Conservation (phyloP, 495 filamentous ascomycete genomes). For the Cercophora newfieldiana region DNA sequence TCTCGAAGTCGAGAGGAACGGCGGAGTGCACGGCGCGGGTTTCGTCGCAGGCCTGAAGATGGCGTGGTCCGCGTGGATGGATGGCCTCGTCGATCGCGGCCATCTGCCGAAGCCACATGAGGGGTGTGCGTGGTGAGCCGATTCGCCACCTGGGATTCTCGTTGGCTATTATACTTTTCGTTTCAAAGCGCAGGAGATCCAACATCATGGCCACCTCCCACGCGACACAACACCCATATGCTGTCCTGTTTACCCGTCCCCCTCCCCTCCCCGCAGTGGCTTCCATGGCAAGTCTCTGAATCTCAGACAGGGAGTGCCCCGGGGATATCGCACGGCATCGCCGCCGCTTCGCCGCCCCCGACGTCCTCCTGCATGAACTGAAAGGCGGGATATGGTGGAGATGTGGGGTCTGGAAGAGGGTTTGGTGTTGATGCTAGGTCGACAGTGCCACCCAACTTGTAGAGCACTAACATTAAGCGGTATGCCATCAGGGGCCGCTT, state of each 20-base stretch:
- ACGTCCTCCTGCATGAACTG: neutral
- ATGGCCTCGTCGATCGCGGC: constrained; percentile 5
- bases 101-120: constrained; percentile 6
- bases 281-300: neutral
- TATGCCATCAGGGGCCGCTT: neutral
- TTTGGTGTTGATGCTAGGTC: neutral
- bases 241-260: neutral
- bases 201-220: neutral
- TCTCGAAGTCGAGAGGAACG: neutral
- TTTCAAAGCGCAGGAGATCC: neutral
- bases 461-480: no score
- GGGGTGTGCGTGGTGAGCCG: neutral
- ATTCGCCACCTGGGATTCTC: constrained; percentile 1
- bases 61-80: neutral
- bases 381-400: neutral
- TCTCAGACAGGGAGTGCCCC: neutral
- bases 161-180: constrained; percentile 9
- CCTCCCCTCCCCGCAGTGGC: neutral
- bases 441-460: neutral
- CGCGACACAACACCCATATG: neutral
- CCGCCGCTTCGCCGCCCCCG: neutral
- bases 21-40: neutral
- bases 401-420: no score
- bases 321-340: neutral
- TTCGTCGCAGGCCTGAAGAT: no score